Percentiles rank a stretch among this genome's conserved stretches.
phyloP scores from a whole-genome alignment of 2,329 filamentous ascomycete species.

The Penicillium aurantiogriseum region DNA sequence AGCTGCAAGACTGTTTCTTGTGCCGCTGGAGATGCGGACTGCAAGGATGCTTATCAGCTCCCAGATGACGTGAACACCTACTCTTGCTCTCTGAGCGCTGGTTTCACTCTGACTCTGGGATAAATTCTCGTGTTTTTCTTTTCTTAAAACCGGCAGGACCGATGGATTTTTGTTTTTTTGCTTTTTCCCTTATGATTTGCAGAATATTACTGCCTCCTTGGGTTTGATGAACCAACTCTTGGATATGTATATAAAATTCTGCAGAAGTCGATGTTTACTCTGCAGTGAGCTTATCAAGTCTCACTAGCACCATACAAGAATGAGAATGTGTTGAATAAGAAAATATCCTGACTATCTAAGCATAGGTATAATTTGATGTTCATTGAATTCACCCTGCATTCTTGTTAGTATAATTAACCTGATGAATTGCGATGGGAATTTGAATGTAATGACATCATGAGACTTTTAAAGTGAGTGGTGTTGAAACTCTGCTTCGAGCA shows the following conservation, averaged over 20 bases:
- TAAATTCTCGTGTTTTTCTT: constrained; percentile 12
- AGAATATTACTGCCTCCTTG: constrained; percentile 1
- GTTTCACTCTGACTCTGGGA: constrained; percentile 36
- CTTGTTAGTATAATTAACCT: too few species aligned
- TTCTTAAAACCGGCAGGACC: constrained; percentile 9
- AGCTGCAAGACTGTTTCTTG: constrained; percentile 33
- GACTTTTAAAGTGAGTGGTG: not conserved
- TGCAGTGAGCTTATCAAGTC: not conserved
- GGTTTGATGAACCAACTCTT: not conserved
- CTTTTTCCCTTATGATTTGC: not conserved
- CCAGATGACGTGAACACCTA: constrained; percentile 37
- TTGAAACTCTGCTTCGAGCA: not conserved
- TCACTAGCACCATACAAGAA: constrained; percentile 2
- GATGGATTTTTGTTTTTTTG: constrained; percentile 7
- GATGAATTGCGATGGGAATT: not conserved
- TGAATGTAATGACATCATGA: not conserved
- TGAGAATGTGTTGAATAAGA: constrained; percentile 9
- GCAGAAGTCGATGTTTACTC: not conserved
- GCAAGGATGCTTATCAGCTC: constrained; percentile 37
- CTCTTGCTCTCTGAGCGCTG: constrained; percentile 28
- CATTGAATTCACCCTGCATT: too few species aligned
- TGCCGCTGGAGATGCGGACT: constrained; percentile 31
- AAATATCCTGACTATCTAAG: not conserved
- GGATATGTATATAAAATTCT: constrained; percentile 5
- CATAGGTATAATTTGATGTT: not conserved